These are phyloP conservation scores for Sclerotiophoma versabilis DNA, from an alignment of 2,329 filamentous ascomycete genomes.

Conservation along the genomic window DNA sequence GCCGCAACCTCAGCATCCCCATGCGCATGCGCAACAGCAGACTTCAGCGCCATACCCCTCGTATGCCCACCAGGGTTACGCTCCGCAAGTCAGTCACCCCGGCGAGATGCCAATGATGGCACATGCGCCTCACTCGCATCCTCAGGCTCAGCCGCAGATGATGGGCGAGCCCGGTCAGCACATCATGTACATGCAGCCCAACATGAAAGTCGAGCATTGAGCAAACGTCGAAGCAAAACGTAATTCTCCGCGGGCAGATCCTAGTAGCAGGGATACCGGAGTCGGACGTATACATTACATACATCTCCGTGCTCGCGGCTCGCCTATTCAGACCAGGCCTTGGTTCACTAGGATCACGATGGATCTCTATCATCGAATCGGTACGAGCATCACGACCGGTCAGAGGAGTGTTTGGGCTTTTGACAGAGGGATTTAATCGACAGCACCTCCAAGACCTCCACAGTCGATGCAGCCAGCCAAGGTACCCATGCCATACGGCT, in stretches of 20 bases:
- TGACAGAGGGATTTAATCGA: neutral
- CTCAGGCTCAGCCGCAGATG: slow-evolving; percentile 46
- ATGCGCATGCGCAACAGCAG: slow-evolving; percentile 35
- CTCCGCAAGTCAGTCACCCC: slow-evolving; percentile 45
- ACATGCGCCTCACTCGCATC: slow-evolving; percentile 40
- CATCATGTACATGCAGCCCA: slow-evolving; percentile 51
- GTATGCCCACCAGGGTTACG: slow-evolving; percentile 44
- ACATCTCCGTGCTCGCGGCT: slow-evolving; percentile 8
- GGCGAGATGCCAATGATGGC: slow-evolving; percentile 50
- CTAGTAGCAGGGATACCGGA: slow-evolving; percentile 11
- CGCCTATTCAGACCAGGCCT: slow-evolving; percentile 11
- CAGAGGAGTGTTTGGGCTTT: slow-evolving; percentile 5
- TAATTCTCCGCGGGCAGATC: slow-evolving; percentile 14
- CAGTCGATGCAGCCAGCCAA: slow-evolving; percentile 1
- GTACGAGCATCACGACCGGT: slow-evolving; percentile 4
- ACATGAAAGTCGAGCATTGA: slow-evolving; percentile 52
- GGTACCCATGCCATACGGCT: slow-evolving; percentile 6
- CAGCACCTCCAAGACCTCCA: neutral
- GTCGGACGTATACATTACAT: slow-evolving; percentile 11
- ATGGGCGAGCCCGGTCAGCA: slow-evolving; percentile 49
- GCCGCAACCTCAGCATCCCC: slow-evolving; percentile 35
- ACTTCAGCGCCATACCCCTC: slow-evolving; percentile 36
- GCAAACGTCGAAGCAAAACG: slow-evolving; percentile 8
- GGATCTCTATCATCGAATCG: neutral
- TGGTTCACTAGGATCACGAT: neutral